Percentiles rank a stretch among this genome's conserved stretches.
phyloP scores from a whole-genome alignment of 2,329 filamentous ascomycete species.

The Penicillium polonicum region DNA sequence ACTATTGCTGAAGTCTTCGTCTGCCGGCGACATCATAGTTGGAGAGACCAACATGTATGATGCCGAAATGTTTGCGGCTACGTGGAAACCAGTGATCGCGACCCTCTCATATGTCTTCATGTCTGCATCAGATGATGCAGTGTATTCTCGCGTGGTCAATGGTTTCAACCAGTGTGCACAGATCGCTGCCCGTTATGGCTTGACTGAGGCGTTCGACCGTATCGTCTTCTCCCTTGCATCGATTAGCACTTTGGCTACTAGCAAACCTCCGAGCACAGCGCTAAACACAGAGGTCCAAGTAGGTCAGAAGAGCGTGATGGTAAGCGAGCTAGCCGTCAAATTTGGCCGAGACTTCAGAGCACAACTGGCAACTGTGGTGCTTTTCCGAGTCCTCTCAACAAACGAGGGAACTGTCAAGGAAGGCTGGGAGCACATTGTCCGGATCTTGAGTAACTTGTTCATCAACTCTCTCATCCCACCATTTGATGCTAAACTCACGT shows the following conservation, averaged over 20 bases:
- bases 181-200: slow-evolving; percentile 79
- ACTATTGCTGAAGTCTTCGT: slow-evolving; percentile 77
- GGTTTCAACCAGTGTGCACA: slow-evolving; percentile 96
- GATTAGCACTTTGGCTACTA: slow-evolving; percentile 83
- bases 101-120: slow-evolving; percentile 98
- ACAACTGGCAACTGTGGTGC: slow-evolving; percentile 88
- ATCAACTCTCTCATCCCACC: slow-evolving; percentile 89
- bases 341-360: slow-evolving; percentile 92
- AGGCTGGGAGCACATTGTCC: slow-evolving; percentile 65
- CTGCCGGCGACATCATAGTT: slow-evolving; percentile 69
- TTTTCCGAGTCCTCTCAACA: slow-evolving; percentile 86
- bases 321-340: slow-evolving; percentile 94
- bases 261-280: slow-evolving; percentile 73
- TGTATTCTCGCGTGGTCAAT: slow-evolving; percentile 88
- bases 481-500: slow-evolving; percentile 66
- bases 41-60: slow-evolving; percentile 95
- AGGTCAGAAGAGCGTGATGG: slow-evolving; percentile 92
- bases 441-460: slow-evolving; percentile 93
- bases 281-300: slow-evolving; percentile 96
- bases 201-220: slow-evolving; percentile 85
- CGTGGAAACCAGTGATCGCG: slow-evolving; percentile 91
- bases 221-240: slow-evolving; percentile 87
- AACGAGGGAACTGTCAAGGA: slow-evolving; percentile 74
- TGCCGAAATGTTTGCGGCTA: slow-evolving; percentile 94
- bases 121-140: slow-evolving; percentile 94